Evolutionary conservation across 164 flowering plant genomes (phyloP).

Genomic region (Sedum album): DNA sequence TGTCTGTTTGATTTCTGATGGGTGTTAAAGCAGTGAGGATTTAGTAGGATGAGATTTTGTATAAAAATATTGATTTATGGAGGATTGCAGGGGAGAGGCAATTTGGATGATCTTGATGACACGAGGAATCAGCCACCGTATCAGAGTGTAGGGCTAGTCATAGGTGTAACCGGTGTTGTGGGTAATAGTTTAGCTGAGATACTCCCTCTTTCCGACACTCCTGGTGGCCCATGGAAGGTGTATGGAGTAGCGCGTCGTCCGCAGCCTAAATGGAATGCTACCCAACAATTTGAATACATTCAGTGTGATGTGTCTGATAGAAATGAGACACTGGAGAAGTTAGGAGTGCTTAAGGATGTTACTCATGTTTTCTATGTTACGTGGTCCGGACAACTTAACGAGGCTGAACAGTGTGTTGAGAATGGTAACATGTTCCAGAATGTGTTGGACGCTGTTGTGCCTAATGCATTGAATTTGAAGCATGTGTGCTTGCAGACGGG

Average conservation of each 20-base stretch:
- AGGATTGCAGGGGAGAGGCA: not conserved
- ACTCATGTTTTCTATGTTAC: constrained; percentile 24
- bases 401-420: constrained; percentile 12
- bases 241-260: constrained; percentile 27
- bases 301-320: constrained; percentile 14
- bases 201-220: constrained; percentile 27
- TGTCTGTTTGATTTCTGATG: too few species aligned
- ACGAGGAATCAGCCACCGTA: not conserved
- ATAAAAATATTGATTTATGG: not conserved
- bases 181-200: constrained; percentile 28
- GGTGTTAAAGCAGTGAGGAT: too few species aligned
- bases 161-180: constrained; percentile 23
- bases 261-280: constrained; percentile 16
- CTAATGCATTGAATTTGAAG: constrained; percentile 14
- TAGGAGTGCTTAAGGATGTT: constrained; percentile 16
- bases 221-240: constrained; percentile 38
- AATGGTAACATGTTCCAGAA: constrained; percentile 19
- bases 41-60: too few species aligned
- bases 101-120: constrained; percentile 2
- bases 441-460: too few species aligned
- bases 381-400: constrained; percentile 6
- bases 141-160: constrained; percentile 21
- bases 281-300: constrained; percentile 14
- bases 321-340: constrained; percentile 5
- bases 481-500: constrained; percentile 22